Conservation (phyloP, 139 green algal species). For the Chlorella sorokiniana region DNA sequence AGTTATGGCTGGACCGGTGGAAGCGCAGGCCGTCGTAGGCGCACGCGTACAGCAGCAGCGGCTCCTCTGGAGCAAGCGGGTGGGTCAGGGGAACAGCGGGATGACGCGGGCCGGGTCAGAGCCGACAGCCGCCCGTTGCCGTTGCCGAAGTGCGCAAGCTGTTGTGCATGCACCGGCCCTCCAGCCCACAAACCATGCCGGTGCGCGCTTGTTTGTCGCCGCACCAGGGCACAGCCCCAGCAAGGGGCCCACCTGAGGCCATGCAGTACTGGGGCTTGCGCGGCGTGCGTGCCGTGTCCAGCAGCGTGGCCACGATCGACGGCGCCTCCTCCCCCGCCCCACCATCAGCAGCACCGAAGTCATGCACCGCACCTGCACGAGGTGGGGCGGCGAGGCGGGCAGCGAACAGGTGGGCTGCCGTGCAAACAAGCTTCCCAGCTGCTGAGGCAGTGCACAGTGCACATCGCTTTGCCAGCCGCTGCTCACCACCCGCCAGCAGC, state of each 20-base stretch:
- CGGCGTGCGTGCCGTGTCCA: constrained; percentile 68
- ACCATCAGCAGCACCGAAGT: constrained; percentile 91
- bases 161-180: not conserved
- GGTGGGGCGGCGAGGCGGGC: too few species aligned
- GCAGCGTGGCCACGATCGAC: constrained; percentile 66
- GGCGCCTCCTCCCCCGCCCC: constrained; percentile 81
- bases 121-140: too few species aligned
- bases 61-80: constrained; percentile 54
- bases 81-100: not conserved
- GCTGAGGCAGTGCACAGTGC: too few species aligned
- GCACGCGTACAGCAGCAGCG: constrained; percentile 78
- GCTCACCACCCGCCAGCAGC: too few species aligned
- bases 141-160: not conserved
- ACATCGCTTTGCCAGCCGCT: too few species aligned
- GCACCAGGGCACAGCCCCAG: not conserved
- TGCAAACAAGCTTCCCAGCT: too few species aligned
- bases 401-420: too few species aligned
- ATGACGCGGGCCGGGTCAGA: not conserved
- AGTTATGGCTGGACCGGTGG: constrained; percentile 8
- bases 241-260: constrained; percentile 3
- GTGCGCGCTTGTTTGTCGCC: not conserved
- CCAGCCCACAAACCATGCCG: not conserved
- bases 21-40: constrained; percentile 53
- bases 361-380: constrained; percentile 91
- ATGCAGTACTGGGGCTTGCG: constrained; percentile 73